These are phyloP conservation scores for Diaporthe velutina DNA, from an alignment of 2,329 filamentous ascomycete species.

Conservation along the genomic window DNA sequence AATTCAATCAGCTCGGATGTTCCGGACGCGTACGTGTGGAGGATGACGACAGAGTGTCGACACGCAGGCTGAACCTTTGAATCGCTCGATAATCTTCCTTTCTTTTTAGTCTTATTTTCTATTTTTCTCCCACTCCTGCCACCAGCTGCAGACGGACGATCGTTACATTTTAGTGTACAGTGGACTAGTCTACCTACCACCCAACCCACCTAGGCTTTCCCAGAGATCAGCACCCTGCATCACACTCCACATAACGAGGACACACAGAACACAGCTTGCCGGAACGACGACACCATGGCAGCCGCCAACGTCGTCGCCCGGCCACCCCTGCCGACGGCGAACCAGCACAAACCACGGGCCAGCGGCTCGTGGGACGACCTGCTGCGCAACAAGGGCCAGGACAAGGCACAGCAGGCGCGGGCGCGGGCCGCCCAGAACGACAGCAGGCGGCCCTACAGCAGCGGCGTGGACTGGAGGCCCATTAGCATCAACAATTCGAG, in stretches of 20 bases:
- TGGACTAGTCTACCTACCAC: background rate
- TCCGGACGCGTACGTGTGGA: conserved; percentile 8
- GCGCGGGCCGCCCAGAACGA: conserved; percentile 24
- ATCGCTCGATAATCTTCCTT: background rate
- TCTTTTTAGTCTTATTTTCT: background rate
- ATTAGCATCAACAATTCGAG: background rate
- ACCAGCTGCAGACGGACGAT: background rate
- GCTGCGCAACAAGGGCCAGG: conserved; percentile 34
- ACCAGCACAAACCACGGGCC: conserved; percentile 16
- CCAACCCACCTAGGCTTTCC: too few species aligned
- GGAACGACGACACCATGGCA: conserved; percentile 29
- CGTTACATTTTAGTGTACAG: background rate
- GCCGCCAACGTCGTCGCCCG: conserved; percentile 27
- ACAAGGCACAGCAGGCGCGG: conserved; percentile 34
- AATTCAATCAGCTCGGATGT: conserved; percentile 16
- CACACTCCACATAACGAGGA: background rate
- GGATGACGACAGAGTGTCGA: conserved; percentile 30
- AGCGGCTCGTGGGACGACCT: conserved; percentile 39
- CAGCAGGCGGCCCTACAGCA: conserved; percentile 28
- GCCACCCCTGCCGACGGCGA: conserved; percentile 13
- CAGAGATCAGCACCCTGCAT: background rate
- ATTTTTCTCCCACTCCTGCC: background rate
- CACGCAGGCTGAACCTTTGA: conserved; percentile 12
- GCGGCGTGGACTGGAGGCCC: conserved; percentile 14
- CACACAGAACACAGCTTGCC: background rate